Evolutionary conservation across 768 basidiomycete species (phyloP).

Genomic region (Phylloporus rhodoxanthus): DNA sequence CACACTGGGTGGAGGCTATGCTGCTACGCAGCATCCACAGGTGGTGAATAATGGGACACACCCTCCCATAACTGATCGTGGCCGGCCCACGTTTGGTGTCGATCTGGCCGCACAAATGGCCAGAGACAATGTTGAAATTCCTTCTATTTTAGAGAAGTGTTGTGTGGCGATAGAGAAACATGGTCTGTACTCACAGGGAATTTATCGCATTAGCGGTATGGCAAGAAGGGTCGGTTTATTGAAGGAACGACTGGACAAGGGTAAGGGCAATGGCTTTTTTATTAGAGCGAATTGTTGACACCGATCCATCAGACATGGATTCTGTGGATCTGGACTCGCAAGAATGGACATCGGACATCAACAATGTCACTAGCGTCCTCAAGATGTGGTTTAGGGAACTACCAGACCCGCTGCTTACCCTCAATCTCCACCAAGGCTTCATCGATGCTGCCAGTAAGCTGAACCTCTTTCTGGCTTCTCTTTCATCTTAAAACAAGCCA

Average conservation of each 20-base stretch:
- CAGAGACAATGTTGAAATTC: conserved; percentile 88
- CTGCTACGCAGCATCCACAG: conserved; percentile 22
- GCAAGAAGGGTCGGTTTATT: conserved; percentile 80
- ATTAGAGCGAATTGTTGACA: conserved; percentile 17
- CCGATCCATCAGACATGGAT: conserved; percentile 60
- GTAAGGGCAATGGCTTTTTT: conserved; percentile 34
- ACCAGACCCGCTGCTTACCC: conserved; percentile 88
- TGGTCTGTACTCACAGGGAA: conserved; percentile 78
- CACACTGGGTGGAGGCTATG: conserved; percentile 32
- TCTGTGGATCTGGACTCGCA: conserved; percentile 79
- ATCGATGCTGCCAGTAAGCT: conserved; percentile 89
- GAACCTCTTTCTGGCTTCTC: neutral
- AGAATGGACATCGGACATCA: conserved; percentile 93
- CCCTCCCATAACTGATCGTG: conserved; percentile 46
- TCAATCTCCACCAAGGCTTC: conserved; percentile 81
- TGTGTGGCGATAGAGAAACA: conserved; percentile 88
- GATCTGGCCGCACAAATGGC: conserved; percentile 89
- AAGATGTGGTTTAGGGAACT: conserved; percentile 97
- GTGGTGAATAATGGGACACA: conserved; percentile 26
- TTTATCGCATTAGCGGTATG: conserved; percentile 91
- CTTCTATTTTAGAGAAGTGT: conserved; percentile 81
- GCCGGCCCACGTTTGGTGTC: conserved; percentile 85
- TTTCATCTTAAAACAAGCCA: conserved; percentile 25
- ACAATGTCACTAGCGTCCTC: conserved; percentile 88
- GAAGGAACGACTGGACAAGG: conserved; percentile 80